Conservation (phyloP, 1,284 basidiomycete species). For the Ceratobasidium sp. region DNA sequence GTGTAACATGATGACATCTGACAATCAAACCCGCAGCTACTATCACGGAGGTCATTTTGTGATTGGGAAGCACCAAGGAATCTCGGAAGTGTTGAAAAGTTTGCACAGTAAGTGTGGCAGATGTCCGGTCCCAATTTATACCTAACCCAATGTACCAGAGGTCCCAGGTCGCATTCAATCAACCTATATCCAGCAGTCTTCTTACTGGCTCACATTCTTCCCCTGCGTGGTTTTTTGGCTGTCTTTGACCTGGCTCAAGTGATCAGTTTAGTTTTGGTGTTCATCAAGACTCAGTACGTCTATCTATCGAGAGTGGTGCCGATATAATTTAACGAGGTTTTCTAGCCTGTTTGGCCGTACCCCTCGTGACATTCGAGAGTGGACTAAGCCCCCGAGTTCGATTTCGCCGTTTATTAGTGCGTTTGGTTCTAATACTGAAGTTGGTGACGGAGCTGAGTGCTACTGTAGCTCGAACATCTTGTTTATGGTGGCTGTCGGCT, state of each 20-base stretch:
- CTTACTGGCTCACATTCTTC: conserved; percentile 95
- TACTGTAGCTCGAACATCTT: conserved; percentile 50
- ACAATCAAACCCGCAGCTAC: conserved; percentile 58
- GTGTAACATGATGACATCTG: neutral
- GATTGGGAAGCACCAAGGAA: conserved; percentile 71
- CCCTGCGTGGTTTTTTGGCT: conserved; percentile 93
- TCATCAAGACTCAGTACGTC: conserved; percentile 75
- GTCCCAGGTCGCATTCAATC: conserved; percentile 74
- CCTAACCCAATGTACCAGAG: conserved; percentile 53
- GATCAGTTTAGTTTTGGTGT: conserved; percentile 86
- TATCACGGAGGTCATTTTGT: conserved; percentile 71
- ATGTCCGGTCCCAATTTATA: conserved; percentile 8
- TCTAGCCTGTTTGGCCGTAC: conserved; percentile 88
- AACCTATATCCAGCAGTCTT: conserved; percentile 83
- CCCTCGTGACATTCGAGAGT: conserved; percentile 93
- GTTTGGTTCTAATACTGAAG: conserved; percentile 47
- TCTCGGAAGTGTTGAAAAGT: conserved; percentile 69
- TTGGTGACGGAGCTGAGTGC: neutral
- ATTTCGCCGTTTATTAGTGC: conserved; percentile 89
- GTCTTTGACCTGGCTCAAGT: conserved; percentile 97
- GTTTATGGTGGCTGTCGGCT: conserved; percentile 85
- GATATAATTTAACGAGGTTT: conserved; percentile 31
- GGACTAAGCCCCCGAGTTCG: conserved; percentile 95
- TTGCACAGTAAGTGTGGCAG: conserved; percentile 63
- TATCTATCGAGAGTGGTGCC: conserved; percentile 19